These are phyloP conservation scores for Quaeritorhiza haematococci DNA, from an alignment of 371 early-diverging fungal genomes.

Conservation along the genomic window DNA sequence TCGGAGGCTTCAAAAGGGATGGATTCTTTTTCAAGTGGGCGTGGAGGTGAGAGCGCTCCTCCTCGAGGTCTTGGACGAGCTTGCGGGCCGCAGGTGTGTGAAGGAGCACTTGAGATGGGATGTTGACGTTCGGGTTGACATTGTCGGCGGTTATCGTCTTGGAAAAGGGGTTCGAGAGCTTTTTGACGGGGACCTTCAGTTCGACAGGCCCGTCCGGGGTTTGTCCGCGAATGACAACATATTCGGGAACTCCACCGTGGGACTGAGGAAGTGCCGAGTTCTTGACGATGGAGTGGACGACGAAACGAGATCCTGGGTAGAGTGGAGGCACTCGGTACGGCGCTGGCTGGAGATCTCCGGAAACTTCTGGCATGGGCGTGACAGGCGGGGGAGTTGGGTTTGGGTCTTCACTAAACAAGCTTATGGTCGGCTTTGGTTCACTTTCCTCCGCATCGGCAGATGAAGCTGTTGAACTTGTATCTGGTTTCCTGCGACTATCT, in stretches of 20 bases:
- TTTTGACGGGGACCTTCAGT: slow-evolving; percentile 30
- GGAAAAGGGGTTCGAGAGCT: slow-evolving; percentile 19
- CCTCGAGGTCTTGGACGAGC: slow-evolving; percentile 38
- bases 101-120: slow-evolving; percentile 17
- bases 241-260: slow-evolving; percentile 13
- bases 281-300: slow-evolving; percentile 33
- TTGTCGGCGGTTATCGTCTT: no score
- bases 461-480: no score
- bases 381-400: no score
- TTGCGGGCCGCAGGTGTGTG: slow-evolving; percentile 44
- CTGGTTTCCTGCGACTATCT: no score
- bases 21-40: slow-evolving; percentile 1
- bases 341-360: slow-evolving; percentile 28
- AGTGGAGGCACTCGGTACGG: slow-evolving; percentile 37
- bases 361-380: no score
- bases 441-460: no score
- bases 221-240: slow-evolving; percentile 17
- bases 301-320: slow-evolving; percentile 35
- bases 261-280: not conserved
- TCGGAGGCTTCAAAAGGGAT: no score
- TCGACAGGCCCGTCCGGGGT: slow-evolving; percentile 40
- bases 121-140: not conserved
- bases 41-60: slow-evolving; percentile 28
- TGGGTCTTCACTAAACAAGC: no score
- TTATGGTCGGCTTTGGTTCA: not conserved